Percentiles rank a stretch among this genome's conserved stretches.
Conservation (phyloP, 2,329 filamentous ascomycete species). For the Nannizziopsis arthrosporioides region DNA sequence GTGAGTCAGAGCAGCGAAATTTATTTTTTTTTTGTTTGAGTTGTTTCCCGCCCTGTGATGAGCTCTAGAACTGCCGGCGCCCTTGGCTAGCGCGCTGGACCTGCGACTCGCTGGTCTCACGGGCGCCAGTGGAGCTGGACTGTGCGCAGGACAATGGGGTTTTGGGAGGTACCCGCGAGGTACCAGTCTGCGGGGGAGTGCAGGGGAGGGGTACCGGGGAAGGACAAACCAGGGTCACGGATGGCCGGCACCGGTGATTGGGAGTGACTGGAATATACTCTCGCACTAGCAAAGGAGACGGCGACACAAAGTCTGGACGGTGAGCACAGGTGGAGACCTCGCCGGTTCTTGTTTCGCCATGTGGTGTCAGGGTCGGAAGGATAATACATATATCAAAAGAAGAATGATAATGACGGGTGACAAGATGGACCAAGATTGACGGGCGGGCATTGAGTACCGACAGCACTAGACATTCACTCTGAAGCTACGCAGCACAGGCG, state of each 20-base stretch:
- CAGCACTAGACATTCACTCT: no score
- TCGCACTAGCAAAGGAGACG: background rate
- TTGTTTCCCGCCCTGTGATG: background rate
- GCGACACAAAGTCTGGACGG: no score
- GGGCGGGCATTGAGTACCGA: no score
- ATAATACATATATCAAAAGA: no score
- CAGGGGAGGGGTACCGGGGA: background rate
- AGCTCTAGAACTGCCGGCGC: background rate
- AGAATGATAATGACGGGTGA: no score
- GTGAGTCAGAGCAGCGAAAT: no score
- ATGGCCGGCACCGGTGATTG: background rate
- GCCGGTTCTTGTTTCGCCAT: no score
- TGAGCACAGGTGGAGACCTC: no score
- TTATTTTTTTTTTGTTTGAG: background rate
- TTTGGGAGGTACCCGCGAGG: background rate
- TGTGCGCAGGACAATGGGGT: background rate
- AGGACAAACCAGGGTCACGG: slow-evolving; percentile 3
- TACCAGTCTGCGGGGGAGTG: background rate
- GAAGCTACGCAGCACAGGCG: no score
- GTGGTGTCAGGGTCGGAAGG: no score
- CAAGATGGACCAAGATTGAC: no score
- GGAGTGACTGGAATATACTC: background rate
- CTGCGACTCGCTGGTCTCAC: background rate
- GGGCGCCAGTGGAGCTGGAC: background rate
- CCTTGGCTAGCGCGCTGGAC: no score